Base-by-base conservation (phyloP, 1,284 basidiomycete genomes). In the Apiotrichum mycotoxinovorans region DNA sequence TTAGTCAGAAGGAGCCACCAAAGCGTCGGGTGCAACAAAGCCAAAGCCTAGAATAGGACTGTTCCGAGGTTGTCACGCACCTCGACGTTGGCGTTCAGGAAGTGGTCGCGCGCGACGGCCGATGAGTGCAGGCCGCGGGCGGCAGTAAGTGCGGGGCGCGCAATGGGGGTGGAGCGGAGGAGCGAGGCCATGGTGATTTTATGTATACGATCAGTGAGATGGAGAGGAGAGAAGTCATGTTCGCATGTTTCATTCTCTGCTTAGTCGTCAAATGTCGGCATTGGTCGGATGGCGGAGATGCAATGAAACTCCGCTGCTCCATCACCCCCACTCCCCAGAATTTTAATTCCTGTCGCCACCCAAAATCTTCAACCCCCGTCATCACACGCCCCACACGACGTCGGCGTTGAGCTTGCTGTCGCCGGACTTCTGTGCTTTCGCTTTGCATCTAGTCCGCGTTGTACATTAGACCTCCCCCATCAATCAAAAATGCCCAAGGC, bases 401-500 rank as follows among this genome's bases (percentile, higher is more conserved):
- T n/a, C n/a, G n/a, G n/a, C n/a, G n/a, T n/a, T n/a, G n/a, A n/a
- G n/a, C n/a, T n/a, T n/a, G n/a, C n/a, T n/a, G n/a, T n/a, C n/a
- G n/a, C n/a, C n/a, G n/a, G n/a, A n/a, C n/a, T n/a, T n/a, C n/a
- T n/a, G n/a, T n/a, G n/a, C n/a, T n/a, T n/a, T n/a, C n/a, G n/a
- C n/a, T n/a, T 14, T 11, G 11, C 40, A 4, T 20, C n/a, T 20
- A 10, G 9, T 41, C 5, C n/a, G 40, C n/a, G 40, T 41, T 22
- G 40, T 41, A 41, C n/a, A 41, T 20, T 41, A 41, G 37, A 34
- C 33, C 9, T 9, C 37, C 9, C 17, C 18, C 4, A 20, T 20
- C 10, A 1, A 18, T 11, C n/a, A n/a, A 41, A 22, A 41, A 73
- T 73, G 71, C 71, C 71, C 3, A 73, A 73, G 66, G 68, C 71